phyloP scores from a whole-genome alignment of 257 asterid species.

The Leptodermis oblonga region DNA sequence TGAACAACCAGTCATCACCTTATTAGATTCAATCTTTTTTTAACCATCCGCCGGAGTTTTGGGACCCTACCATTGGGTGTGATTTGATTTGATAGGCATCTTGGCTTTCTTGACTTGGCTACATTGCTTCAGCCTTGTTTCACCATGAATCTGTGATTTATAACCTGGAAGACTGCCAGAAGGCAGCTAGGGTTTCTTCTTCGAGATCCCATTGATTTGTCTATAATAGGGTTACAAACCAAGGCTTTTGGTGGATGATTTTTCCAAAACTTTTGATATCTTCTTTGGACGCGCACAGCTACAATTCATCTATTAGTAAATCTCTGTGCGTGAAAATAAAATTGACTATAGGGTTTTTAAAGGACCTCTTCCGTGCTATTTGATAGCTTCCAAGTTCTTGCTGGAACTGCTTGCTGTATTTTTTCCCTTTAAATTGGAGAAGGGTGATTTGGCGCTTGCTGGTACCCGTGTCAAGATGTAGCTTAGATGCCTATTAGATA shows the following conservation, averaged over 20 bases:
- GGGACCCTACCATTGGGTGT: neutral
- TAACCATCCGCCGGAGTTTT: neutral
- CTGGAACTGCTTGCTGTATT: neutral
- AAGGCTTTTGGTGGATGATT: constrained; percentile 21
- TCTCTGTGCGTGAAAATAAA: neutral
- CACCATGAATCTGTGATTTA: neutral
- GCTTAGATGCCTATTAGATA: neutral
- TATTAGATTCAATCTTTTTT: neutral
- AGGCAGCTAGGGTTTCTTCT: neutral
- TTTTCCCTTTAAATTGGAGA: neutral
- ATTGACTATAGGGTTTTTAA: neutral
- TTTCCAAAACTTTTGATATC: neutral
- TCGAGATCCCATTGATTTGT: constrained; percentile 9
- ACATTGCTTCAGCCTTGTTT: constrained; percentile 3
- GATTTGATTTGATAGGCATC: constrained; percentile 5
- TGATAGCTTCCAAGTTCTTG: constrained; percentile 4
- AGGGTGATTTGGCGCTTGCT: neutral
- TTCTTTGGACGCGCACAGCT: neutral
- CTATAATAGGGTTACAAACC: neutral
- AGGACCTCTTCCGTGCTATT: neutral
- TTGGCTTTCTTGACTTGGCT: constrained; percentile 1
- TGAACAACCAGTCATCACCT: neutral
- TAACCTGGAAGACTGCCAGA: constrained; percentile 12
- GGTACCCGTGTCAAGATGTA: neutral
- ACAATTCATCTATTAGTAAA: neutral